These are phyloP conservation scores for Emmonsiellopsis sp. DNA, from an alignment of 2,329 filamentous ascomycete genomes.

Conservation along the genomic window DNA sequence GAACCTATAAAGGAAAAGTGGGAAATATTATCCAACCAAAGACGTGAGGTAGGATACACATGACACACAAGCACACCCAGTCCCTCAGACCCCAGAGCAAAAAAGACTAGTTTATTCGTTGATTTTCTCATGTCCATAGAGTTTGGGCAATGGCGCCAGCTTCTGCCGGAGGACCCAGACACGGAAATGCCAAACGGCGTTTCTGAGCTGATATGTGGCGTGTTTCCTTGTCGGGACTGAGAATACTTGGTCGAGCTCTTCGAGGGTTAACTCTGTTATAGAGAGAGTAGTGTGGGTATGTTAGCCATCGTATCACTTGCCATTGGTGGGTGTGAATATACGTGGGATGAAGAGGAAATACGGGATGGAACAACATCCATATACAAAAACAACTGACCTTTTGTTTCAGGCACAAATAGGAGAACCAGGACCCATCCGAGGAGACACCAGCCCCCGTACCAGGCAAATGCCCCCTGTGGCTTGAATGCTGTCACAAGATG, in stretches of 20 bases:
- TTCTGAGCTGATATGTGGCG: slow-evolving; percentile 11
- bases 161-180: not conserved
- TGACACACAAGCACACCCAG: too few species aligned
- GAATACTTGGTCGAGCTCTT: slow-evolving; percentile 46
- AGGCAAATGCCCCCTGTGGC: slow-evolving; percentile 44
- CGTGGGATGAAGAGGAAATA: not conserved
- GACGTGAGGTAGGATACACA: too few species aligned
- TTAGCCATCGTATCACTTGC: not conserved
- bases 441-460: slow-evolving; percentile 36
- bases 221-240: slow-evolving; percentile 39
- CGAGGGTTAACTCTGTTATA: slow-evolving; percentile 6
- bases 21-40: too few species aligned
- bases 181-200: not conserved
- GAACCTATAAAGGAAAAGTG: too few species aligned
- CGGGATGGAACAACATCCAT: not conserved
- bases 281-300: too few species aligned
- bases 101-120: not conserved
- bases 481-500: slow-evolving; percentile 39
- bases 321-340: not conserved
- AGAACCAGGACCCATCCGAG: slow-evolving; percentile 38
- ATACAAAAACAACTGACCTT: slow-evolving; percentile 26
- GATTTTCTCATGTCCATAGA: not conserved
- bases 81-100: too few species aligned
- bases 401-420: slow-evolving; percentile 33
- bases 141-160: not conserved